phyloP scores from a whole-genome alignment of 257 asterid species.

The Solanum habrochaites region DNA sequence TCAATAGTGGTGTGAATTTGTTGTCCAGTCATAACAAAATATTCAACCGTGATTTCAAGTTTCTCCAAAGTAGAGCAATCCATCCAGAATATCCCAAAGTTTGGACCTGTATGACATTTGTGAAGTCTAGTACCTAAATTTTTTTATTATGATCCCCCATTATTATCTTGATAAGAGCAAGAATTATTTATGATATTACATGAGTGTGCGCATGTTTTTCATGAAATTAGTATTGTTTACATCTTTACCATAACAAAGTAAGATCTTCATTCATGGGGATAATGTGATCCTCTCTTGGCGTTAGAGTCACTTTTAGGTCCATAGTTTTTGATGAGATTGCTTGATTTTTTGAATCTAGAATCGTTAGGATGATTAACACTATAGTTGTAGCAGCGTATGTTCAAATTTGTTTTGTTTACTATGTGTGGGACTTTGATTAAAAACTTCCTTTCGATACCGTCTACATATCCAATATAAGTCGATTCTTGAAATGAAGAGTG shows the following conservation, averaged over 20 bases:
- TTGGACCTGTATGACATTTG: too few relatives aligned
- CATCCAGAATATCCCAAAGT: background rate
- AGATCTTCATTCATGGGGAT: background rate
- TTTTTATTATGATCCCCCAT: too few relatives aligned
- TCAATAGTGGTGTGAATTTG: background rate
- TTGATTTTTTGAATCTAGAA: too few relatives aligned
- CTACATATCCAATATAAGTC: background rate
- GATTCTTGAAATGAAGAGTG: background rate
- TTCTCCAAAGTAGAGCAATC: background rate
- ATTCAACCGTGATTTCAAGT: background rate
- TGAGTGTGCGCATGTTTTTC: background rate
- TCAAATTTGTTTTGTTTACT: background rate
- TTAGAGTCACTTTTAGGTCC: background rate
- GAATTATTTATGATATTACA: too few relatives aligned
- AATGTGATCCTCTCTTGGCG: background rate
- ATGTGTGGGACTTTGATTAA: background rate
- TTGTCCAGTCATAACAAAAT: background rate
- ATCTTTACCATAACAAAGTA: background rate
- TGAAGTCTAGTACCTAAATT: background rate
- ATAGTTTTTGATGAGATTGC: background rate
- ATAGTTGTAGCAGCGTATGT: background rate
- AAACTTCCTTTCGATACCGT: too few relatives aligned
- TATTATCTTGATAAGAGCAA: background rate
- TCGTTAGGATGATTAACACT: background rate
- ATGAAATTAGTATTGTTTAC: background rate